Base-by-base conservation (phyloP, 2,329 filamentous ascomycete genomes). In the Scedosporium apiospermum region DNA sequence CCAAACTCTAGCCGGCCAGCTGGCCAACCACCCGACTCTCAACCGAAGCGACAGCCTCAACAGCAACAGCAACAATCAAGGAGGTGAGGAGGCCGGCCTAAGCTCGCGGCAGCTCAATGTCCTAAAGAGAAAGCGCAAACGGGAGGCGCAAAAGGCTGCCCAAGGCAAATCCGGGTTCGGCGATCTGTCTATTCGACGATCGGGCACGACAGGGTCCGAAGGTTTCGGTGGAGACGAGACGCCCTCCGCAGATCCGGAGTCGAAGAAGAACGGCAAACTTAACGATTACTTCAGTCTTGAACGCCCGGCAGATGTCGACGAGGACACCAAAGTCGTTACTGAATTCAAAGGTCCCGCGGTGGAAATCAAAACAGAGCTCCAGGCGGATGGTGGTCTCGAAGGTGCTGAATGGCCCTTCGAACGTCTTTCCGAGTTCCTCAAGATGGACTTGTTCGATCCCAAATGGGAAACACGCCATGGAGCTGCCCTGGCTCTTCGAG, bases 381-480 rank as follows among this genome's bases (percentile, higher is more conserved):
- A 96, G 71, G 82, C 86, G 2, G 90, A 96, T 63, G 83, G 88
- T 14, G 85, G 88, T 67, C 82, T 90, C 64, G 85, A 93, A 68
- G 91, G 92, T 2, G 80, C 84, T 3, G 91, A 96, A 71, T 99
- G 95, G 95, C 95, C 95, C 0, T 97, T 91, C 69, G 93, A 97
- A 70, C 87, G 91, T 61, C 84, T 99, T 42, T 97, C 92, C 73
- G 95, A 98, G 65, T 95, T 97, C 69, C 83, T 99, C 64, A 93
- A 91, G 69, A 82, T 98, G 41, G 95, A 99, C 71, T 81, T 99
- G 1, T 98, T 99, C 68, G 93, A 99, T 71, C 80, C 89, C 2
- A 88, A 89, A 58, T 99, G 95, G 96, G 95, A 99, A 74, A 92
- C 93, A 6, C 88, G 95, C 16, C 95, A 99, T 73, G 95, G 95